phyloP scores from a whole-genome alignment of 2,329 filamentous ascomycete species.

The Helotiales sp. region DNA sequence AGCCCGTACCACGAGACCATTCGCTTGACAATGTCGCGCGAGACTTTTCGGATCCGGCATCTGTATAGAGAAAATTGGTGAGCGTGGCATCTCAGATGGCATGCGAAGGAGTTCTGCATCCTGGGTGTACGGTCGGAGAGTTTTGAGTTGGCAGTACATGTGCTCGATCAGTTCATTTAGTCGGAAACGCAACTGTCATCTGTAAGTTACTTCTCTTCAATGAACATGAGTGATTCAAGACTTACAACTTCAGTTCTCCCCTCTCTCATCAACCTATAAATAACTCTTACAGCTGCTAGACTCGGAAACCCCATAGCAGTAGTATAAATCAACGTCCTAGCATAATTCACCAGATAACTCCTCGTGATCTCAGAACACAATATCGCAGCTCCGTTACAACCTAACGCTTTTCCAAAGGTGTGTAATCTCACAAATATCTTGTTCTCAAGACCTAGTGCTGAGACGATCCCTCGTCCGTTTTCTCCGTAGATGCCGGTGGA shows the following conservation, averaged over 20 bases:
- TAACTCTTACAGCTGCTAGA: conserved; percentile 40
- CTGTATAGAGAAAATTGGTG: conserved; percentile 65
- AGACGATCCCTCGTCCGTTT: conserved; percentile 49
- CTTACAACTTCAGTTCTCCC: conserved; percentile 48
- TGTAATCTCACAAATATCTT: conserved; percentile 50
- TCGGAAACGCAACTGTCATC: conserved; percentile 35
- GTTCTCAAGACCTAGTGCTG: conserved; percentile 48
- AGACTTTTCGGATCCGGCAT: conserved; percentile 58
- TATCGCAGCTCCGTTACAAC: conserved; percentile 36
- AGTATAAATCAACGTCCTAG: conserved; percentile 42
- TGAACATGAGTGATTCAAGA: not conserved
- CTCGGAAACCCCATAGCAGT: conserved; percentile 43
- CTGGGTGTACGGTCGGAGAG: conserved; percentile 30
- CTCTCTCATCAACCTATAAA: conserved; percentile 49
- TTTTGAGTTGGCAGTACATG: conserved; percentile 45
- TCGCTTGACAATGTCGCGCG: conserved; percentile 58
- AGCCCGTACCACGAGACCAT: conserved; percentile 60
- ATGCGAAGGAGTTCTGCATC: conserved; percentile 21
- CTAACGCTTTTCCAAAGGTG: conserved; percentile 54
- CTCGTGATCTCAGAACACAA: conserved; percentile 21
- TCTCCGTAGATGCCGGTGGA: conserved; percentile 50
- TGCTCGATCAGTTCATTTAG: conserved; percentile 48
- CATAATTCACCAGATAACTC: conserved; percentile 31
- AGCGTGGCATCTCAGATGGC: conserved; percentile 43
- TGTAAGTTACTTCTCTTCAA: not conserved